phyloP scores from a whole-genome alignment of 148 eudicot species.

The Cornus florida region DNA sequence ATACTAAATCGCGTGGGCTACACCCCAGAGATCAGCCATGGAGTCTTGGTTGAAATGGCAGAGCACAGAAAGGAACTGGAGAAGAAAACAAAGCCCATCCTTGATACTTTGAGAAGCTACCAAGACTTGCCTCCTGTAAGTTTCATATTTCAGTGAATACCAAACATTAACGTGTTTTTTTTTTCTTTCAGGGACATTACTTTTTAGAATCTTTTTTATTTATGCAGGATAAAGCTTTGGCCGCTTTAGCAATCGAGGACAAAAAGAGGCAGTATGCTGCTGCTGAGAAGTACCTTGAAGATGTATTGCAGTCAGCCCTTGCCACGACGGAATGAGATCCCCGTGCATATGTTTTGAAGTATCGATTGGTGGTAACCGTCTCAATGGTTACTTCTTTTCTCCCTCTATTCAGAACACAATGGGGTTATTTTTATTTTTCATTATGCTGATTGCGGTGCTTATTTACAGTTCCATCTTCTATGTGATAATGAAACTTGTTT shows the following conservation, averaged over 20 bases:
- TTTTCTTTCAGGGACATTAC: not conserved
- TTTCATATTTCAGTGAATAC: not conserved
- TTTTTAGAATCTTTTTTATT: not conserved
- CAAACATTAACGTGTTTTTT: not conserved
- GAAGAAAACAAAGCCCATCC: constrained; percentile 89
- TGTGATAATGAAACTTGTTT: not conserved
- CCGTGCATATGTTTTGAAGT: not conserved
- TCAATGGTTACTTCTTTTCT: not conserved
- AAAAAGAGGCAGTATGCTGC: constrained; percentile 88
- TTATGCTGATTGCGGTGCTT: not conserved
- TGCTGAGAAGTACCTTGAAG: constrained; percentile 96
- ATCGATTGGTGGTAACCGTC: not conserved
- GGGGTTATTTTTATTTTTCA: too few relatives aligned
- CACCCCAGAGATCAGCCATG: constrained; percentile 90
- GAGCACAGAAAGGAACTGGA: constrained; percentile 91
- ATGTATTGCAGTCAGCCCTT: constrained; percentile 87
- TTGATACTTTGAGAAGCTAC: constrained; percentile 91
- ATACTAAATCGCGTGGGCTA: constrained; percentile 88
- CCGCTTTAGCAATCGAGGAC: constrained; percentile 91
- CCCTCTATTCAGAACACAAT: not conserved
- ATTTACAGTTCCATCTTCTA: not conserved
- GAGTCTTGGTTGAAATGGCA: constrained; percentile 84
- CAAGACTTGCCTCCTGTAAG: constrained; percentile 95
- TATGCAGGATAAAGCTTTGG: constrained; percentile 88
- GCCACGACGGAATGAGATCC: constrained; percentile 40